Evolutionary conservation across 495 filamentous ascomycete species (phyloP).

Genomic region (Aspergillus campestris): DNA sequence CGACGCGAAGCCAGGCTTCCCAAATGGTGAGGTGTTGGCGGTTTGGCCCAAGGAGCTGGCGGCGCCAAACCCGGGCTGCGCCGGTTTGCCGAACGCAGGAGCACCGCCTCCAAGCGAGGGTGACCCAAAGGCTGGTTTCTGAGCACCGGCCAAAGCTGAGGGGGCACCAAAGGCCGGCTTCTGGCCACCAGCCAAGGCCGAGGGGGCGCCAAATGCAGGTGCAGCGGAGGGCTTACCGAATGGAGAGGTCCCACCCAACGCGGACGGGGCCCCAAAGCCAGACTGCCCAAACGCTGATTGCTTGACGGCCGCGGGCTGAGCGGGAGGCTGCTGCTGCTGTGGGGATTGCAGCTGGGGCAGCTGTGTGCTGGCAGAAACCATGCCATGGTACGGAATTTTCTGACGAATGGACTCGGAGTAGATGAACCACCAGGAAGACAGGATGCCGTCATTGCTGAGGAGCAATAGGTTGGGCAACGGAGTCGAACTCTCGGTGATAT

Average conservation of each 20-base stretch:
- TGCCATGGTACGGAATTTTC: slow-evolving; percentile 60
- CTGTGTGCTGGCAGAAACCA: slow-evolving; percentile 37
- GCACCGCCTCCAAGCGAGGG: slow-evolving; percentile 27
- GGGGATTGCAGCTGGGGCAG: slow-evolving; percentile 18
- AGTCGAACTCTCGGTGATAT: slow-evolving; percentile 62
- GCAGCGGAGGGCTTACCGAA: slow-evolving; percentile 28
- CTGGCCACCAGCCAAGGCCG: slow-evolving; percentile 11
- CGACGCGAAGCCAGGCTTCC: slow-evolving; percentile 41
- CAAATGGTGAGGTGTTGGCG: slow-evolving; percentile 22
- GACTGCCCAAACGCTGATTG: slow-evolving; percentile 35
- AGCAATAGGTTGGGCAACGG: slow-evolving; percentile 83
- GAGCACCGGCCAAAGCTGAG: slow-evolving; percentile 16
- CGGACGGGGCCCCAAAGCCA: slow-evolving; percentile 28
- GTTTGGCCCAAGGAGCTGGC: slow-evolving; percentile 20
- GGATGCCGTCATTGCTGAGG: slow-evolving; percentile 80
- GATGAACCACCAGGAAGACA: slow-evolving; percentile 83
- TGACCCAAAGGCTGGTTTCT: slow-evolving; percentile 41
- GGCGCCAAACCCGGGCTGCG: slow-evolving; percentile 27
- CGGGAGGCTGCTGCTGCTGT: slow-evolving; percentile 14
- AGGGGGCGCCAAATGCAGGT: slow-evolving; percentile 32
- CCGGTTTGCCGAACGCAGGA: slow-evolving; percentile 17
- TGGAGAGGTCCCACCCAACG: slow-evolving; percentile 23
- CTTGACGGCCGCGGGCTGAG: too few relatives aligned
- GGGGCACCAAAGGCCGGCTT: slow-evolving; percentile 9
- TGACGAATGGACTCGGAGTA: slow-evolving; percentile 78